phyloP scores from a whole-genome alignment of 768 basidiomycete genomes.

The Naganishia antarctica region DNA sequence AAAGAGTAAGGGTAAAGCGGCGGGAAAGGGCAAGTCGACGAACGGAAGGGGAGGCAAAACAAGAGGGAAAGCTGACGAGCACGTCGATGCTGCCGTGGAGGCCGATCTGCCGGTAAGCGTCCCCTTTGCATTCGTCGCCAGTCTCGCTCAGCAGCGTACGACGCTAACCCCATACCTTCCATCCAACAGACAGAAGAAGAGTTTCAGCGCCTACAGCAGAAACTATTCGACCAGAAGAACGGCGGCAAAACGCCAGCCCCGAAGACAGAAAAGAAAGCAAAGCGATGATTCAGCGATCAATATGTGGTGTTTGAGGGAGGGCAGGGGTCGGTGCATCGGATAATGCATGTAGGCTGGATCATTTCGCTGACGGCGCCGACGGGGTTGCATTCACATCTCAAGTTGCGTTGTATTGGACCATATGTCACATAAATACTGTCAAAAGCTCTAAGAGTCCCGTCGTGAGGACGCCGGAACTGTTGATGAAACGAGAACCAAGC shows the following conservation, averaged over 20 bases:
- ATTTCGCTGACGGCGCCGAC: no score
- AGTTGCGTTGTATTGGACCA: no score
- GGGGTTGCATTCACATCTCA: no score
- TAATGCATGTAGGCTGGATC: no score
- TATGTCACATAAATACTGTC: no score
- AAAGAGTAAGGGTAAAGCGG: slow-evolving; percentile 39
- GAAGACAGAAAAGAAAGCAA: neutral
- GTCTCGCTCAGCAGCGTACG: no score
- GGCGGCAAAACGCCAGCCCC: neutral
- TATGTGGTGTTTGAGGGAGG: no score
- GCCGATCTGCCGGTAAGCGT: slow-evolving; percentile 3
- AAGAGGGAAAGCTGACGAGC: neutral
- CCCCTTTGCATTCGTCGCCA: neutral
- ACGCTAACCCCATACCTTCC: no score
- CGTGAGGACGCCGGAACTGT: no score
- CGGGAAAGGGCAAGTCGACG: slow-evolving; percentile 25
- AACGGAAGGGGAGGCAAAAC: slow-evolving; percentile 16
- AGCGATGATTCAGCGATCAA: neutral
- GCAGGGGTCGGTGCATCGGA: no score
- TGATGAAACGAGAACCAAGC: no score
- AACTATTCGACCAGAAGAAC: neutral
- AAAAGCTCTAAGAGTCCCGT: no score
- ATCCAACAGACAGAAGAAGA: slow-evolving; percentile 11
- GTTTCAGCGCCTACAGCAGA: slow-evolving; percentile 8
- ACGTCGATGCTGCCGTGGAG: neutral